Evolutionary conservation across 2,329 filamentous ascomycete genomes (phyloP).

Genomic region (Metarhizium sp.): DNA sequence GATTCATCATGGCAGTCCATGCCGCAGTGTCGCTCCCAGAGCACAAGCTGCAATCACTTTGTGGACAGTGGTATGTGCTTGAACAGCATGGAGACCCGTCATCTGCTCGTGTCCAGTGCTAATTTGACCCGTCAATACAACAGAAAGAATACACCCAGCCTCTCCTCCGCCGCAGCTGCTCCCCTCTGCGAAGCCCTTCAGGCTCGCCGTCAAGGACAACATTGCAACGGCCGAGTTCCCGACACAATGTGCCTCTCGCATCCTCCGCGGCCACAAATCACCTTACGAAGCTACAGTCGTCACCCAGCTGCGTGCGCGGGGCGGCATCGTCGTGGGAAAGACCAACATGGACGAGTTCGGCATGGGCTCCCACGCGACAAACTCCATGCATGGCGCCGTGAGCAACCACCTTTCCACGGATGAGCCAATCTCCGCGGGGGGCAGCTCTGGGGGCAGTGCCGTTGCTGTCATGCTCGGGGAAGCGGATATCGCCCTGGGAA

Average conservation of each 20-base stretch:
- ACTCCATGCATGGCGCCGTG: constrained; percentile 60
- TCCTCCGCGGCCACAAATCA: constrained; percentile 60
- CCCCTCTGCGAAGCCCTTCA: constrained; percentile 23
- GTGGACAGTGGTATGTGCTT: constrained; percentile 19
- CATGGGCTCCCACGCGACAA: constrained; percentile 79
- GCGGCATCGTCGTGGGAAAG: constrained; percentile 61
- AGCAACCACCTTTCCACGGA: constrained; percentile 33
- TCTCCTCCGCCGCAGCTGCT: constrained; percentile 9
- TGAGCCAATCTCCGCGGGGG: constrained; percentile 57
- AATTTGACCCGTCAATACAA: not conserved
- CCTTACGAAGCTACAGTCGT: constrained; percentile 81
- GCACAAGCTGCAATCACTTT: constrained; percentile 26
- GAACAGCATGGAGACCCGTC: not conserved
- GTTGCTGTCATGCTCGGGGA: constrained; percentile 62
- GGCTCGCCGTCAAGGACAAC: constrained; percentile 66
- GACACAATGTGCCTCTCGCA: constrained; percentile 76
- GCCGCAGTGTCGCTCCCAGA: constrained; percentile 16
- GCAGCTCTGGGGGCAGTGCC: constrained; percentile 90
- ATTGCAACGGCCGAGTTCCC: constrained; percentile 55
- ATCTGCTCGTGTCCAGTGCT: not conserved
- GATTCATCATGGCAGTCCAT: constrained; percentile 2
- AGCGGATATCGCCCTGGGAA: constrained; percentile 64
- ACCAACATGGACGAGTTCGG: constrained; percentile 95
- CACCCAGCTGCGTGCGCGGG: constrained; percentile 51
- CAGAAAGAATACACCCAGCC: constrained; percentile 3